These are phyloP conservation scores for Hansenula lynferdii DNA, from an alignment of 1,139 yeast species.

Conservation along the genomic window DNA sequence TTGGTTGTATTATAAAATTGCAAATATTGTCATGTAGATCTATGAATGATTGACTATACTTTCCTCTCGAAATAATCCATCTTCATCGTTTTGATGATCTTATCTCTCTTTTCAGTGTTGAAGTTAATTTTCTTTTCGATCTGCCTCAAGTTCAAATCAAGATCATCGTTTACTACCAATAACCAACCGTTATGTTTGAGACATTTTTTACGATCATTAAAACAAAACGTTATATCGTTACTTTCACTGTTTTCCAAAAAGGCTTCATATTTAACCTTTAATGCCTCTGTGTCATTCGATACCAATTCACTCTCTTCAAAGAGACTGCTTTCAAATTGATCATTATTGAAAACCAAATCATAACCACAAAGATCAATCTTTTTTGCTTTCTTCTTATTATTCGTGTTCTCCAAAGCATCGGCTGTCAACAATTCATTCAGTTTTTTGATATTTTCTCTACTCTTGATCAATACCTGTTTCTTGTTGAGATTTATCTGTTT, in stretches of 20 bases:
- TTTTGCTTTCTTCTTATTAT: constrained; percentile 9
- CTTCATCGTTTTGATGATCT: constrained; percentile 32
- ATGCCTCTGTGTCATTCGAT: constrained; percentile 12
- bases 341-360: constrained; percentile 24
- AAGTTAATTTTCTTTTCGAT: constrained; percentile 26
- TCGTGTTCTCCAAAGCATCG: constrained; percentile 2
- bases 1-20: not conserved
- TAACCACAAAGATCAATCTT: constrained; percentile 25
- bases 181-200: constrained; percentile 66
- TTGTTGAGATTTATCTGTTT: constrained; percentile 8
- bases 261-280: constrained; percentile 9
- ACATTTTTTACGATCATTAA: constrained; percentile 64
- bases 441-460: constrained; percentile 25
- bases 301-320: not conserved
- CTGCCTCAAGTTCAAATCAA: constrained; percentile 32
- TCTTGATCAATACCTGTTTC: constrained; percentile 14
- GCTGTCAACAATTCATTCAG: constrained; percentile 21
- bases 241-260: constrained; percentile 15
- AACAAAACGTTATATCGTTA: constrained; percentile 34
- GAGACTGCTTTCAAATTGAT: constrained; percentile 7
- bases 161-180: constrained; percentile 42
- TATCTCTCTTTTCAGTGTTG: constrained; percentile 22
- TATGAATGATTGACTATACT: not conserved
- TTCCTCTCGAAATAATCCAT: constrained; percentile 30
- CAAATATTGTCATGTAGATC: not conserved